Evolutionary conservation across 257 asterid genomes (phyloP).

Genomic region (Osmanthus fragrans): DNA sequence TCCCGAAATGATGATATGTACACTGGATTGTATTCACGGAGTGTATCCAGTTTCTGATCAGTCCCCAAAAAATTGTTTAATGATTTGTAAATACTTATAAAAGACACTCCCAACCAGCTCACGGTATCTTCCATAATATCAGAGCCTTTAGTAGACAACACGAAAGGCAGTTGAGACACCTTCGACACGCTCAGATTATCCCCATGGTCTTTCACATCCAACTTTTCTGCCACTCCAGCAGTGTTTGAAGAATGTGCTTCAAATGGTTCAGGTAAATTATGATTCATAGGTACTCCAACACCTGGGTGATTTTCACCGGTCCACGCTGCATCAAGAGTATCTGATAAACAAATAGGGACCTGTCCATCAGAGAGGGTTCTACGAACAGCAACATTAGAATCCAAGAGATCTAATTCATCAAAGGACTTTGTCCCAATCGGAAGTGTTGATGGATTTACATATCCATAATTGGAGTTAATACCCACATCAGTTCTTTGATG

Average conservation of each 20-base stretch:
- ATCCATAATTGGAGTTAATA: constrained; percentile 26
- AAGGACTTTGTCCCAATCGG: constrained; percentile 34
- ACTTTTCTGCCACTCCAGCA: constrained; percentile 40
- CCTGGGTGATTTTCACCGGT: constrained; percentile 68
- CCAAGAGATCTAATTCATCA: constrained; percentile 41
- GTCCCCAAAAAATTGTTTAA: constrained; percentile 55
- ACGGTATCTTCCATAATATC: constrained; percentile 53
- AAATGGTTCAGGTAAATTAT: constrained; percentile 38
- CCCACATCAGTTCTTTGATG: constrained; percentile 30
- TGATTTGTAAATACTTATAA: constrained; percentile 63
- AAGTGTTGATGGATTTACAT: constrained; percentile 28
- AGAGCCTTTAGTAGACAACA: constrained; percentile 45
- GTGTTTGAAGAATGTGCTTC: constrained; percentile 40
- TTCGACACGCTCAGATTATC: constrained; percentile 44
- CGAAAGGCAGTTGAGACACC: constrained; percentile 38
- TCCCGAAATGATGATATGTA: constrained; percentile 73
- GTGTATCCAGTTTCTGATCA: constrained; percentile 60
- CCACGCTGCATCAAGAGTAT: constrained; percentile 93
- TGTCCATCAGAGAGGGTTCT: constrained; percentile 68
- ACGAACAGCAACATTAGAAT: constrained; percentile 41
- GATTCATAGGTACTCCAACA: constrained; percentile 37
- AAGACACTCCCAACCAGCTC: constrained; percentile 77
- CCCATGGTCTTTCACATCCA: constrained; percentile 49
- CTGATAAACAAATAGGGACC: constrained; percentile 65
- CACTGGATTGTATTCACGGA: constrained; percentile 59